Evolutionary conservation across 139 green algal species (phyloP), one percentile per base, ranked within the genome.

Genomic region (Nannochloris sp.): DNA sequence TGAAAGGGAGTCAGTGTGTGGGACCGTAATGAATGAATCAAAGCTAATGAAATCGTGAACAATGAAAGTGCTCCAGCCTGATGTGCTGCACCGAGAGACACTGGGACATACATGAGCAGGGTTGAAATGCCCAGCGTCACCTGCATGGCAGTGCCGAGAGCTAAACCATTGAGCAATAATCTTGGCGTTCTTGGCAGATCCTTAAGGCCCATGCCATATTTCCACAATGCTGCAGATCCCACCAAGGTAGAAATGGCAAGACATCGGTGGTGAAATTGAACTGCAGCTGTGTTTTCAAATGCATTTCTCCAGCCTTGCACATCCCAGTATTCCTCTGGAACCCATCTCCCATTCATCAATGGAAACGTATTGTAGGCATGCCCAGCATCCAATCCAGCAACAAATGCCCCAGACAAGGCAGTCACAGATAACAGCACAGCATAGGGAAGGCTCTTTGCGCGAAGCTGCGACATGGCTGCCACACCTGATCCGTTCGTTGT

Each of bases 311-410:
- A 74, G 57, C 54, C 44, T 48, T 65, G 48, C 60, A 78, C 36
- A n/a, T 83, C 70, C 66, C 76, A 90, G 72, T 98, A 95, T 61
- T 96, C 88, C 15, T 89, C 77, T 0, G 94, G 94, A 5, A 98
- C 66, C 67, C 75, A 77, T 36, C 78, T 69, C 0, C 86, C 93
- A 43, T 79, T 79, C 94, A 99, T 99, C n/a, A 83, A 65, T 1
- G 94, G 94, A 60, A 92, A 99, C 1, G 89, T 96, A 80, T 99
- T 99, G 88, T 90, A 99, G 7, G 90, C 90, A 16, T 78, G 86
- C 2, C 94, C 90, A 11, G 88, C 89, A 58, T 97, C 89, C 71
- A 92, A 76, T 16, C 92, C 92, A 48, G 75, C 85, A 29, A 95
- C 87, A 78, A 95, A 95, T 0, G 84, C 86, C 29, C 82, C 82